Base-by-base conservation (phyloP, 805 yeast genomes). In the Spathaspora gorwiae region DNA sequence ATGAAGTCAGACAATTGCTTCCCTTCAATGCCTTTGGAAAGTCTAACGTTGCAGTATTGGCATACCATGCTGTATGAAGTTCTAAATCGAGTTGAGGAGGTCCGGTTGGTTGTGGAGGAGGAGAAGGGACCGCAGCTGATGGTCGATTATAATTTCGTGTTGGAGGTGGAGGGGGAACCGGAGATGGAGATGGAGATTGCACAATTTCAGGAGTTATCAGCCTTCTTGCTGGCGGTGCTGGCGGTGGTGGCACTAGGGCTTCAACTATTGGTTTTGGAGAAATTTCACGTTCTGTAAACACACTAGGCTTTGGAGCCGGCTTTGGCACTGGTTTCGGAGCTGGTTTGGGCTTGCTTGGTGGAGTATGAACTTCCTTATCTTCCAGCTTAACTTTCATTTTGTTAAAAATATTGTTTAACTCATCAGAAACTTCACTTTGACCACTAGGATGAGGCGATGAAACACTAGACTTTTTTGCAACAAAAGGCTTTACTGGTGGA, bases 1-100 rank as follows among this genome's bases (percentile, higher is more conserved):
- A 53, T 1, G 61, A 51, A 1, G 66, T 50, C 4, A 54, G 39
- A 52, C 64, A 70, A 46, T 66, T 68, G 31, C 68, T 55, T 0
- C 73, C 73, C 19, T 54, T 40, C 3, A 79, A 57, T 38, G 59
- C 59, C 9, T 47, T 41, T 1, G 83, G 83, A n/a, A 75, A 49
- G 1, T 46, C 42, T 3, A 44, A 51, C 1, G 56, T 43, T 5
- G 58, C 49, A 7, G 58, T 53, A 11, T 62, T 55, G 1, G 72
- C 64, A 57, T 66, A 79, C 83, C 83, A 79, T 1, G 75, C 73
- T 0, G 72, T 54, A 0, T 55, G 43, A 3, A 78, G 57, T 39
- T 78, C 75, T 31, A 78, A 51, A 50, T 79, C 71, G 2, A 76
- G 37, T 0, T 57, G 54, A 0, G 79, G 76, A 1, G 64, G 67